Evolutionary conservation across 1,284 basidiomycete species (phyloP).

Genomic region (Mrakiaceae sp.): DNA sequence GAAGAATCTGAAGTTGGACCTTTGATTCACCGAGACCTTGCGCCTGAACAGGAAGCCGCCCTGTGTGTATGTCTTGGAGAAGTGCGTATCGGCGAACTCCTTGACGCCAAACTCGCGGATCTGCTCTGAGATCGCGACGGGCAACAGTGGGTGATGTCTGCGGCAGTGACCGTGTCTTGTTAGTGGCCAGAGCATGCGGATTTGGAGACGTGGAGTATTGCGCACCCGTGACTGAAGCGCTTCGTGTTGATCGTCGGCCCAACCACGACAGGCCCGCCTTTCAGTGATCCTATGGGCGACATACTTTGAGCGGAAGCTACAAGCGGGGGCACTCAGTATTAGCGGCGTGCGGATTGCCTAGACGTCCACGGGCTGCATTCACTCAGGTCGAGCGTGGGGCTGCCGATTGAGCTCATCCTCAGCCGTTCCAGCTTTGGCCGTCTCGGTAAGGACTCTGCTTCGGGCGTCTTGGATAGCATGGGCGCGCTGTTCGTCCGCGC

Average conservation of each 20-base stretch:
- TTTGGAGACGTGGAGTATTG: constrained; percentile 9
- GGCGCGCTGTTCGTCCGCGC: neutral
- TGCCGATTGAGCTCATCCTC: constrained; percentile 42
- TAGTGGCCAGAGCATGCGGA: neutral
- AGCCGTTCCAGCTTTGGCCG: constrained; percentile 40
- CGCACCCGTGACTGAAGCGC: constrained; percentile 52
- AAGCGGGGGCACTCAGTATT: too few species aligned
- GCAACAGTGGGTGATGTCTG: constrained; percentile 57
- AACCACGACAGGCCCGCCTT: constrained; percentile 53
- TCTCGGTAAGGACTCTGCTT: neutral
- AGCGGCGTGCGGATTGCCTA: too few species aligned
- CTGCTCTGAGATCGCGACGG: constrained; percentile 62
- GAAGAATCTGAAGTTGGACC: neutral
- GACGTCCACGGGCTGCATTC: constrained; percentile 19
- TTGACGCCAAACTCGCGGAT: constrained; percentile 74
- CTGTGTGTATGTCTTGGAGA: constrained; percentile 64
- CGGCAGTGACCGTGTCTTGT: neutral
- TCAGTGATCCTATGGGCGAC: too few species aligned
- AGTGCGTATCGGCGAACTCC: constrained; percentile 72
- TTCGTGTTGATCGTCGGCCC: constrained; percentile 32
- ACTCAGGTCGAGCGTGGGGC: constrained; percentile 48
- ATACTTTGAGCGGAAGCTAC: too few species aligned
- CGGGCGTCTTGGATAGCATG: neutral
- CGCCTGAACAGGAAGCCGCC: constrained; percentile 53
- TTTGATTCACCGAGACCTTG: constrained; percentile 41